Conservation (phyloP, 169 alveolate genomes). For the Plasmodium fragile region DNA sequence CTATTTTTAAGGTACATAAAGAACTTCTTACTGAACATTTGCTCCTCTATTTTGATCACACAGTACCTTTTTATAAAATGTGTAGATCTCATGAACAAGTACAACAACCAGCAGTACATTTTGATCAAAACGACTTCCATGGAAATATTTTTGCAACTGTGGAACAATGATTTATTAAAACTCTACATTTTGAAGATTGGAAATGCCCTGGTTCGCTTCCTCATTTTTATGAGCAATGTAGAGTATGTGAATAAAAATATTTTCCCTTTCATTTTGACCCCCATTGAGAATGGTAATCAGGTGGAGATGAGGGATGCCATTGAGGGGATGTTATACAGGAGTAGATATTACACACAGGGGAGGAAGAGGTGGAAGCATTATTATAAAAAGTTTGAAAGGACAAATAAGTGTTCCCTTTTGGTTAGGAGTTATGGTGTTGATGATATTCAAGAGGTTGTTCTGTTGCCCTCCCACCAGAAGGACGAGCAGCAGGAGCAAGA, state of each 20-base stretch:
- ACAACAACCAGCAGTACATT: conserved; percentile 61
- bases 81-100: conserved; percentile 50
- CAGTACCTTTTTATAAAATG: conserved; percentile 67
- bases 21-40: conserved; percentile 58
- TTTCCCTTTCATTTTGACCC: conserved; percentile 10
- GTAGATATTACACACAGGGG: conserved; percentile 2
- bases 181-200: conserved; percentile 32
- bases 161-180: conserved; percentile 66
- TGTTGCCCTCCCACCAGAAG: neutral
- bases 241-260: conserved; percentile 69
- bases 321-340: neutral
- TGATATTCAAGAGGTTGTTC: neutral
- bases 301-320: neutral
- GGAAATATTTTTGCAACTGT: conserved; percentile 63
- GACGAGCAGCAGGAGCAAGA: neutral
- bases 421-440: neutral
- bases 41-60: conserved; percentile 42
- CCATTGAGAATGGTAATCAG: conserved; percentile 36
- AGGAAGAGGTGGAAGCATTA: conserved; percentile 29
- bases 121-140: conserved; percentile 49
- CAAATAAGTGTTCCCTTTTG: neutral
- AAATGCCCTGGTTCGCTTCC: conserved; percentile 21
- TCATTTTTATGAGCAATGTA: conserved; percentile 52
- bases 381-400: neutral
- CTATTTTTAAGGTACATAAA: conserved; percentile 45